Evolutionary conservation across 1,284 basidiomycete genomes (phyloP).

Genomic region (Ceratobasidium theobromae): DNA sequence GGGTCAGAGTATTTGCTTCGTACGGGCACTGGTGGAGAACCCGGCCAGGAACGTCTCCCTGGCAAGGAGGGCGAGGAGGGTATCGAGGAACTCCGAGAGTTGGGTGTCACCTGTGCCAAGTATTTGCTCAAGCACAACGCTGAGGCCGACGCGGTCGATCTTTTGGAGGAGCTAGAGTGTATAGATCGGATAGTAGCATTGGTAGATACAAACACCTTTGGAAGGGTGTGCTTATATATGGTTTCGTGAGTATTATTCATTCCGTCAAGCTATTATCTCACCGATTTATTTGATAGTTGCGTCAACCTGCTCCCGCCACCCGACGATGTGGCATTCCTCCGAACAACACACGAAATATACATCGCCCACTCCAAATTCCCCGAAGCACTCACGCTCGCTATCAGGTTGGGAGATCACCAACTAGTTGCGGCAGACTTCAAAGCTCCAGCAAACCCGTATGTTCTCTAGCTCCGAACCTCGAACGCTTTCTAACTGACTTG

Average conservation of each 20-base stretch:
- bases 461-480: background rate
- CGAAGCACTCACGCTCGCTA: conserved; percentile 86
- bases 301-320: conserved; percentile 91
- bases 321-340: conserved; percentile 89
- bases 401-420: conserved; percentile 81
- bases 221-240: conserved; percentile 97
- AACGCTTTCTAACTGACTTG: background rate
- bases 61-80: conserved; percentile 48
- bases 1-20: conserved; percentile 87
- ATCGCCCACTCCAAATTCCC: conserved; percentile 86
- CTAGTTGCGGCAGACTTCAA: conserved; percentile 83
- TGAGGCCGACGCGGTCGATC: conserved; percentile 97
- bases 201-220: conserved; percentile 87
- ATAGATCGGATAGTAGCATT: conserved; percentile 75
- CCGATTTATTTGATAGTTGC: conserved; percentile 55
- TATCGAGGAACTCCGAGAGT: conserved; percentile 69
- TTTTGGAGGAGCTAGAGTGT: conserved; percentile 92
- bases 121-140: conserved; percentile 96
- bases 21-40: conserved; percentile 38
- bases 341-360: conserved; percentile 89
- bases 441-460: conserved; percentile 80
- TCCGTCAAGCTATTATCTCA: background rate
- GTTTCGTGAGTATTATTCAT: conserved; percentile 63
- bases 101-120: conserved; percentile 85
- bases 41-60: conserved; percentile 11